A percentile compares a stretch with the other conserved stretches of the same genome.
Evolutionary conservation across 441 rosid species (phyloP).

Genomic region (Rhodomyrtus psidioides): DNA sequence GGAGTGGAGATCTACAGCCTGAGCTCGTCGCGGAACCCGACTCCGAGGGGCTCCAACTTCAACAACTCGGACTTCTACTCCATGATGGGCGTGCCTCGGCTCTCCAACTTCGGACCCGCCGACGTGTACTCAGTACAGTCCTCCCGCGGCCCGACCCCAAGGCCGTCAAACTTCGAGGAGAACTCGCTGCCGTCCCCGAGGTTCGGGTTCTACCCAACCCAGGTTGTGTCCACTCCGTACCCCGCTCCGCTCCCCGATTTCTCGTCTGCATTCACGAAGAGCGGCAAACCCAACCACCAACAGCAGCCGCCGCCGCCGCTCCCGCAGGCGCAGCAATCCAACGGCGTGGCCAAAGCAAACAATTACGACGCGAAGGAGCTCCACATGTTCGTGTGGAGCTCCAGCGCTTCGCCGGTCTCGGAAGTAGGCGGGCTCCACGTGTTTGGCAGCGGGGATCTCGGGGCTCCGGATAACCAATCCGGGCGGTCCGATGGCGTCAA

Average conservation of each 20-base stretch:
- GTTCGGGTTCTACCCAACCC: conserved; percentile 37
- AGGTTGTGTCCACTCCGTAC: conserved; percentile 43
- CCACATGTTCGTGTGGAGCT: not conserved
- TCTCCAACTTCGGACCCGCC: conserved; percentile 52
- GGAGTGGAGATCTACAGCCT: conserved; percentile 67
- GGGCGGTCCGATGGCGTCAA: conserved; percentile 34
- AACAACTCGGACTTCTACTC: conserved; percentile 54
- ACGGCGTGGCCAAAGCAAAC: not conserved
- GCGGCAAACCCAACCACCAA: not conserved
- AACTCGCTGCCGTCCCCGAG: not conserved
- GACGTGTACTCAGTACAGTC: conserved; percentile 75
- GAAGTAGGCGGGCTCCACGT: not conserved
- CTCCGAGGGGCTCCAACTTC: conserved; percentile 64
- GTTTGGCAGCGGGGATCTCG: conserved; percentile 25
- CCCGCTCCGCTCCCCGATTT: conserved; percentile 52
- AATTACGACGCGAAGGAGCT: not conserved
- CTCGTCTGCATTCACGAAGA: conserved; percentile 17
- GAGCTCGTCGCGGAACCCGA: conserved; percentile 45
- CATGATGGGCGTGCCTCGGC: conserved; percentile 58
- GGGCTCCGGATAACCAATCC: not conserved
- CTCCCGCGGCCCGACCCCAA: conserved; percentile 65
- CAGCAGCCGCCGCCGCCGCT: not conserved
- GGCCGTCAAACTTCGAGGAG: conserved; percentile 64
- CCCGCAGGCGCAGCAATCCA: not conserved
- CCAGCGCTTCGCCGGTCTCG: not conserved